These are phyloP conservation scores for Daphne laureola DNA, from an alignment of 441 rosid species.

Conservation along the genomic window DNA sequence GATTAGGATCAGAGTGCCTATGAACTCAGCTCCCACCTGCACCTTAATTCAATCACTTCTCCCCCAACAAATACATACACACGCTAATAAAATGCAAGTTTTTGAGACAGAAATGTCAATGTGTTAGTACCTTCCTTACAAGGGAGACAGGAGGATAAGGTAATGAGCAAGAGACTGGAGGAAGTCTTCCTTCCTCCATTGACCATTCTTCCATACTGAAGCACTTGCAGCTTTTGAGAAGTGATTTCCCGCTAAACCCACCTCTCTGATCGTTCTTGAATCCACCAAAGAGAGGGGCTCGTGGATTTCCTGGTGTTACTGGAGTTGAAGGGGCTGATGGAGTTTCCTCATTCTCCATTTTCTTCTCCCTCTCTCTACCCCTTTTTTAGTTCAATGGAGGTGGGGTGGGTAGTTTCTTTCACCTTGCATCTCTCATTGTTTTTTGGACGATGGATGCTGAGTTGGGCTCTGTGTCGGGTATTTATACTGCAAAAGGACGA, in stretches of 20 bases:
- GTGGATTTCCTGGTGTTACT: conserved; percentile 79
- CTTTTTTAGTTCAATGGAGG: too few relatives aligned
- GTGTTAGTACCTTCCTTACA: conserved; percentile 49
- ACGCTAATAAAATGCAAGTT: too few relatives aligned
- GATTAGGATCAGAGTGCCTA: conserved; percentile 72
- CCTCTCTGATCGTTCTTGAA: conserved; percentile 31
- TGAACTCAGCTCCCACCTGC: conserved; percentile 88
- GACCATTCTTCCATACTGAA: conserved; percentile 67
- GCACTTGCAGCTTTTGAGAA: conserved; percentile 59
- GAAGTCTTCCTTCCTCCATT: conserved; percentile 72
- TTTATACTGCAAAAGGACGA: conserved; percentile 18
- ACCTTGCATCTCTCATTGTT: neutral
- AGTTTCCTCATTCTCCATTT: conserved; percentile 59
- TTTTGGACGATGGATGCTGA: conserved; percentile 8
- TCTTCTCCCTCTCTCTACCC: too few relatives aligned
- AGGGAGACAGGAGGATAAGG: conserved; percentile 67
- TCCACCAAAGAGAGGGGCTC: conserved; percentile 83
- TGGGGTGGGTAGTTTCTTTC: neutral
- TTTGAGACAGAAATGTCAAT: neutral
- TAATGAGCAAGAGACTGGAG: conserved; percentile 62
- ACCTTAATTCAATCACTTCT: too few relatives aligned
- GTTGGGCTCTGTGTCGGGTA: conserved; percentile 7
- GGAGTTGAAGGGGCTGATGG: conserved; percentile 78
- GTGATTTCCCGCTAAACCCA: conserved; percentile 38
- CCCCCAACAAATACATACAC: too few relatives aligned